These are phyloP conservation scores for Podaxis carcinomalis DNA, from an alignment of 768 basidiomycete species.

Conservation along the genomic window DNA sequence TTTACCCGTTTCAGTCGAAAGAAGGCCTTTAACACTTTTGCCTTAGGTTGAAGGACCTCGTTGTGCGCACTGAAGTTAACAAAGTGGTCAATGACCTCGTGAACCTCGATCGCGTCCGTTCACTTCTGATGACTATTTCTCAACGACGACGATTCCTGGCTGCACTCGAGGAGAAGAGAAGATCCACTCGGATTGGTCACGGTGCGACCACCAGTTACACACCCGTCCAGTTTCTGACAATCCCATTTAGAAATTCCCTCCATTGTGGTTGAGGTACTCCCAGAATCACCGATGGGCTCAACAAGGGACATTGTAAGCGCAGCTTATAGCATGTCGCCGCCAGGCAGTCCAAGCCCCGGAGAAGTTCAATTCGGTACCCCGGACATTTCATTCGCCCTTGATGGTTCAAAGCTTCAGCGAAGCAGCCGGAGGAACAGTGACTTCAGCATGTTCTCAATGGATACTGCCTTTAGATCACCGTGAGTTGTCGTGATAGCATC, in stretches of 20 bases:
- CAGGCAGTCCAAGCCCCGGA: constrained; percentile 36
- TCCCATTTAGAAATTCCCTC: constrained; percentile 54
- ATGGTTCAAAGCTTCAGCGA: constrained; percentile 48
- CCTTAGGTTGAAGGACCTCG: constrained; percentile 74
- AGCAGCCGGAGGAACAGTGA: constrained; percentile 54
- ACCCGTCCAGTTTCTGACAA: not conserved
- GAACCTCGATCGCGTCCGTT: constrained; percentile 80
- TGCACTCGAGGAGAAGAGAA: constrained; percentile 36
- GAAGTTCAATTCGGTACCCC: constrained; percentile 32
- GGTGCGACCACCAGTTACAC: constrained; percentile 25
- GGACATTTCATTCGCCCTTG: constrained; percentile 44
- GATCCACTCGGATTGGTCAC: constrained; percentile 31
- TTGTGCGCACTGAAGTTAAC: constrained; percentile 70
- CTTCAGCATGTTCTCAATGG: constrained; percentile 54
- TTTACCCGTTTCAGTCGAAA: not conserved
- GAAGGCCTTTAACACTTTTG: not conserved
- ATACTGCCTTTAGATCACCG: constrained; percentile 42
- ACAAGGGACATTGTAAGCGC: constrained; percentile 55
- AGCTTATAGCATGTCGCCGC: constrained; percentile 27
- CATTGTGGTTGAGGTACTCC: constrained; percentile 61
- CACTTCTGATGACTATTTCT: constrained; percentile 72
- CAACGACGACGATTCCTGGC: constrained; percentile 66
- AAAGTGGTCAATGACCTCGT: constrained; percentile 80
- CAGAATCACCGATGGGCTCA: constrained; percentile 46
- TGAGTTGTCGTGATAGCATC: constrained; percentile 25